These are phyloP conservation scores for Xylaria sp. DNA, from an alignment of 2,329 filamentous ascomycete genomes.

Conservation along the genomic window DNA sequence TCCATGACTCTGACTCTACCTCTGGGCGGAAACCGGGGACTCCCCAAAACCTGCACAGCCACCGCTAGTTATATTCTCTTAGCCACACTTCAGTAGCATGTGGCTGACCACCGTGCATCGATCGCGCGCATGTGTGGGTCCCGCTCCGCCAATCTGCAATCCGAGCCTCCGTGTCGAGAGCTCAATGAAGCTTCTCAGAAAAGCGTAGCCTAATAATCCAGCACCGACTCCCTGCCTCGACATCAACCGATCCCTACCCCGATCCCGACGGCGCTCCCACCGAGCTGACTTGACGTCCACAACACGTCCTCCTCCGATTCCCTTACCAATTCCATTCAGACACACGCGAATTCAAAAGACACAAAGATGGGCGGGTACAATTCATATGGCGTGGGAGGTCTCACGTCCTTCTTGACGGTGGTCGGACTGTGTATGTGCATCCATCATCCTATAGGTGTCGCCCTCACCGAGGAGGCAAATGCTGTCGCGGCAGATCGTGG, in stretches of 20 bases:
- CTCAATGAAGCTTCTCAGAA: constrained; percentile 37
- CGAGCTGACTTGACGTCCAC: constrained; percentile 31
- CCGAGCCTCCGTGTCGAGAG: constrained; percentile 32
- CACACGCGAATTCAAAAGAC: constrained; percentile 8
- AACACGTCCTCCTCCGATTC: constrained; percentile 9
- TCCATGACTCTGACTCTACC: background rate
- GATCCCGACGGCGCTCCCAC: constrained; percentile 29
- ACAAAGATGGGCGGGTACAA: constrained; percentile 32
- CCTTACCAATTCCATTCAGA: constrained; percentile 10
- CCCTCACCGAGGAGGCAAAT: background rate
- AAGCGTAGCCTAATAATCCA: constrained; percentile 33
- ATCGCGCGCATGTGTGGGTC: background rate
- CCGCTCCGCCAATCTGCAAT: constrained; percentile 5
- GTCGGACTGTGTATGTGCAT: constrained; percentile 48
- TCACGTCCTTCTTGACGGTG: constrained; percentile 41
- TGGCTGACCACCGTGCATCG: constrained; percentile 14
- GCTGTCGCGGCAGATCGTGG: background rate
- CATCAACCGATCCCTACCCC: constrained; percentile 26
- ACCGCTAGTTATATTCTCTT: too few relatives aligned
- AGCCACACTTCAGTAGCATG: constrained; percentile 9
- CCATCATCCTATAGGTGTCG: background rate
- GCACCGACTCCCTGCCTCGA: constrained; percentile 13
- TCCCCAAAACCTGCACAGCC: background rate
- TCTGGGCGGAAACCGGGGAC: too few relatives aligned
- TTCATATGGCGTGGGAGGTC: constrained; percentile 40